phyloP scores from a whole-genome alignment of 2,329 filamentous ascomycete species.

The Coniella lustricola region DNA sequence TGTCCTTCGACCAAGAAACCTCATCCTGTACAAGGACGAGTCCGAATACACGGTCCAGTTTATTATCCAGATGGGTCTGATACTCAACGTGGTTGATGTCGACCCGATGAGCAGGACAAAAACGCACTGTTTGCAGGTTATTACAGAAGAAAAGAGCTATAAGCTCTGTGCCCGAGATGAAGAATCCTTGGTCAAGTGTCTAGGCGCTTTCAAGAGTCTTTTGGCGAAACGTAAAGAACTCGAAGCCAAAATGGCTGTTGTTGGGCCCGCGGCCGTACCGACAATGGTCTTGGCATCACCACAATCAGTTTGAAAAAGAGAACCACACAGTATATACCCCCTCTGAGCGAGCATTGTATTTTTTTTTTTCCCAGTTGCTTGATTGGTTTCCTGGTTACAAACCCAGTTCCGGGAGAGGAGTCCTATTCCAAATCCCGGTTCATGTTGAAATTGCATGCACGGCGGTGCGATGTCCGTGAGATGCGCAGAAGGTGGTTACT shows the following conservation, averaged over 20 bases:
- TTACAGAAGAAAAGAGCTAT: constrained; percentile 83
- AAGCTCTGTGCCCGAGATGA: constrained; percentile 74
- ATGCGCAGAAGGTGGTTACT: too few relatives aligned
- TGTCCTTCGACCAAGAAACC: constrained; percentile 75
- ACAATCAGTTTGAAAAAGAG: too few relatives aligned
- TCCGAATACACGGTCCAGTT: constrained; percentile 81
- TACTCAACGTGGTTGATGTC: constrained; percentile 89
- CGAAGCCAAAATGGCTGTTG: constrained; percentile 40
- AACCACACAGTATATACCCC: not conserved
- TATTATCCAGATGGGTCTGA: constrained; percentile 68
- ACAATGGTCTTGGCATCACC: constrained; percentile 8
- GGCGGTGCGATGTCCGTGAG: too few relatives aligned
- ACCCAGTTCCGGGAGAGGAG: too few relatives aligned
- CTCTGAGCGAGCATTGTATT: constrained; percentile 1
- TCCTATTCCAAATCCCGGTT: too few relatives aligned
- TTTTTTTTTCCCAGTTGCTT: not conserved
- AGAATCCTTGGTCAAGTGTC: constrained; percentile 72
- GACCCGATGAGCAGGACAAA: constrained; percentile 82
- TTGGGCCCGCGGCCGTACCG: constrained; percentile 11
- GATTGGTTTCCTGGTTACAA: not conserved
- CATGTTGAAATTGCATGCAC: too few relatives aligned
- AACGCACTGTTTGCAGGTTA: constrained; percentile 81
- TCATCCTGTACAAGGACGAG: constrained; percentile 90
- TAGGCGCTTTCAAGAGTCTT: constrained; percentile 87
- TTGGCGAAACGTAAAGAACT: constrained; percentile 62